These are phyloP conservation scores for Sporothrix brunneoviolacea DNA, from an alignment of 2,329 filamentous ascomycete genomes.

Conservation along the genomic window DNA sequence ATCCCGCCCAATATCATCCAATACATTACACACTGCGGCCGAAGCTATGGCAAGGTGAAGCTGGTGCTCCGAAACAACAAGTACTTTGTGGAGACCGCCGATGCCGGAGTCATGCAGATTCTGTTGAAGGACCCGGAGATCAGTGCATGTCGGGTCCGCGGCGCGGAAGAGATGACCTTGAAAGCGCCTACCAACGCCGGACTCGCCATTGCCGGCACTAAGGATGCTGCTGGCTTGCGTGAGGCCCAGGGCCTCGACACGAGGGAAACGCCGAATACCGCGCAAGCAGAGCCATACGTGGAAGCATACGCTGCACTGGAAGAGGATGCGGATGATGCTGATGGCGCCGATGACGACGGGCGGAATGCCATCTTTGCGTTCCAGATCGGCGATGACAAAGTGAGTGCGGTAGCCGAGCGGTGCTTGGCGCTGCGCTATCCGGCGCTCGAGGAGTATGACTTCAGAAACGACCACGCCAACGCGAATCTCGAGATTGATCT, in stretches of 20 bases:
- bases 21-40: conserved; percentile 74
- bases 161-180: conserved; percentile 29
- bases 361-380: conserved; percentile 61
- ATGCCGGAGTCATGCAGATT: conserved; percentile 76
- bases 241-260: conserved; percentile 48
- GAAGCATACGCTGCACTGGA: conserved; percentile 27
- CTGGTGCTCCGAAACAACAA: conserved; percentile 90
- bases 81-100: conserved; percentile 87
- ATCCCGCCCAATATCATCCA: conserved; percentile 60
- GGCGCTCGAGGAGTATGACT: conserved; percentile 93
- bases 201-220: conserved; percentile 88
- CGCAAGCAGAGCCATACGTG: neutral
- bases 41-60: conserved; percentile 91
- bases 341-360: conserved; percentile 70
- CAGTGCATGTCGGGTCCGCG: conserved; percentile 67
- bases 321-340: conserved; percentile 76
- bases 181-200: conserved; percentile 74
- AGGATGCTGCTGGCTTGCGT: conserved; percentile 79
- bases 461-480: conserved; percentile 82
- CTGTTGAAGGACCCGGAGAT: conserved; percentile 79
- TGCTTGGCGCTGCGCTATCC: conserved; percentile 82
- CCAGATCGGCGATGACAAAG: conserved; percentile 38
- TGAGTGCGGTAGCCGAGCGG: conserved; percentile 76
- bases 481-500: conserved; percentile 88
- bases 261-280: neutral